A percentile compares a stretch with the other conserved stretches of the same genome.
Evolutionary conservation across 345 rosid genomes (phyloP).

Genomic region (Pistacia atlantica): DNA sequence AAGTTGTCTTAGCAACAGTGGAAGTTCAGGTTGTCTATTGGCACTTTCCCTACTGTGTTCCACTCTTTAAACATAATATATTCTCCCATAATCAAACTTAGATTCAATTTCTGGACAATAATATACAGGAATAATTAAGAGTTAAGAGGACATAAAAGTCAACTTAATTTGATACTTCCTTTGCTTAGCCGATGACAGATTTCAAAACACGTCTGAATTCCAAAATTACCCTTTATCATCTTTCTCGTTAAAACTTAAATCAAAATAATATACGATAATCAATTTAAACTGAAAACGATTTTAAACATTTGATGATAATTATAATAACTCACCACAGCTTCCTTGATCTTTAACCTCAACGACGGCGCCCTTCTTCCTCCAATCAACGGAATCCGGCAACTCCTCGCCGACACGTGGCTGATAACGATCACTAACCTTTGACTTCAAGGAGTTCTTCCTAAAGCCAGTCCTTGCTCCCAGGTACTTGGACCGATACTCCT

Average conservation of each 20-base stretch:
- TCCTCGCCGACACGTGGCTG: constrained; percentile 60
- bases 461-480: constrained; percentile 51
- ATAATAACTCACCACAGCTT: constrained; percentile 62
- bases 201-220: not conserved
- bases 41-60: too few relatives aligned
- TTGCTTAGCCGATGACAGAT: not conserved
- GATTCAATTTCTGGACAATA: not conserved
- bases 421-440: constrained; percentile 54
- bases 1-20: not conserved
- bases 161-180: not conserved
- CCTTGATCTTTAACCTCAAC: constrained; percentile 83
- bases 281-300: not conserved
- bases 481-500: constrained; percentile 78
- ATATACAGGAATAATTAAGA: not conserved
- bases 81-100: not conserved
- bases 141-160: not conserved
- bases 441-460: constrained; percentile 32
- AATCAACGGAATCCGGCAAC: constrained; percentile 72
- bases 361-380: constrained; percentile 86
- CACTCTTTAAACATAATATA: not conserved
- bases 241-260: too few relatives aligned
- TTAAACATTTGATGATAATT: not conserved
- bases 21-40: too few relatives aligned
- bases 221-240: constrained; percentile 1
- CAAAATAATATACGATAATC: not conserved